A percentile compares a stretch with the other conserved stretches of the same genome.
Conservation (phyloP, 176 grass and related monocot genomes). For the Hordeum vulgare region DNA sequence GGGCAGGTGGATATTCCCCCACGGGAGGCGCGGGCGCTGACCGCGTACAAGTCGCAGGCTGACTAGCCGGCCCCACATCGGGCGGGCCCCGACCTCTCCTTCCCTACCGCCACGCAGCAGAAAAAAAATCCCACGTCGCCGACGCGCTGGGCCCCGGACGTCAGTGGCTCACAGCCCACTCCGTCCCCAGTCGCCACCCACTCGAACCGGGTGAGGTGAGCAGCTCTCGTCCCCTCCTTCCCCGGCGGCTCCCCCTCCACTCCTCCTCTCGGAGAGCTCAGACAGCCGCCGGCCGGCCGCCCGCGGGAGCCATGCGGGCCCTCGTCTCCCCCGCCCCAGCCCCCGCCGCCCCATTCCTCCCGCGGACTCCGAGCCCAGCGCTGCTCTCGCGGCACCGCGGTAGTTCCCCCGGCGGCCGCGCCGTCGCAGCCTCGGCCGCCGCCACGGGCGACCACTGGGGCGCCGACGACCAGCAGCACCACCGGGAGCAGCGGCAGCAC, state of each 20-base stretch:
- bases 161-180: neutral
- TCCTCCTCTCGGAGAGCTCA: neutral
- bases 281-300: neutral
- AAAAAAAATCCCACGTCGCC: conserved; percentile 15
- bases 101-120: conserved; percentile 28
- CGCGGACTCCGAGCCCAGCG: neutral
- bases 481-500: neutral
- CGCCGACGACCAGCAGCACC: conserved; percentile 5
- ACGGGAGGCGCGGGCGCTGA: too few species aligned
- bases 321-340: conserved; percentile 23
- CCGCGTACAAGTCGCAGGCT: too few species aligned
- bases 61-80: too few species aligned
- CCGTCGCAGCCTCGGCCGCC: conserved; percentile 4
- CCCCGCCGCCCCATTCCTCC: conserved; percentile 14
- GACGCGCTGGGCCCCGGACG: neutral
- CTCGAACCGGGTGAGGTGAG: neutral
- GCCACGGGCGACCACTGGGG: conserved; percentile 41
- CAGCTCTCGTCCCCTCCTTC: neutral
- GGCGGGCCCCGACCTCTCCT: too few species aligned
- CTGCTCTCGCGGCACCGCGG: conserved; percentile 12
- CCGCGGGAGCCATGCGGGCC: conserved; percentile 13
- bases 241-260: neutral
- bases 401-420: neutral
- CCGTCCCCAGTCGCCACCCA: neutral
- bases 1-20: too few species aligned